Base-by-base conservation (phyloP, 116 monocot genomes). In the Zostera marina region DNA sequence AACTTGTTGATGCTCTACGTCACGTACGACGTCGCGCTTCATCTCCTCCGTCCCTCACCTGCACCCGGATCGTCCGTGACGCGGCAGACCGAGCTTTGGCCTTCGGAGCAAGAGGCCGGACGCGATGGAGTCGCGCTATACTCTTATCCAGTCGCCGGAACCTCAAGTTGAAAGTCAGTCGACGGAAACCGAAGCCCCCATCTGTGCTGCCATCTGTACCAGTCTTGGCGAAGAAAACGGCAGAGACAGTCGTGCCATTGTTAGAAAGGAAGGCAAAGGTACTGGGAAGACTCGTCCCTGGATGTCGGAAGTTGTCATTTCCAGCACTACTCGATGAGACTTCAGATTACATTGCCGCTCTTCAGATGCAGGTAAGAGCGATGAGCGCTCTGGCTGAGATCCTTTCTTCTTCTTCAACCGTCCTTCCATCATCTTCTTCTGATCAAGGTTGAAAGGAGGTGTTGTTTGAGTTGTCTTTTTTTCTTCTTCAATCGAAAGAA, bases 291-390 rank as follows among this genome's bases (percentile, higher is more conserved):
- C 66, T 91, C 5, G 85, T 91, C 5, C 91, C 91, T 22, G 91
- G 91, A n/a, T 73, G 91, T 73, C 73, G 83, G 47, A 92, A 76
- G 57, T 69, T 92, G 11, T 44, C 83, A 8, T 74, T 92, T 26
- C 74, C 87, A 45, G 66, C 41, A 42, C 78, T 92, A 16, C 75
- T 92, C 0, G 83, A 74, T 20, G 92, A 92, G 76, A 72, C 83
- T 0, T 78, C 81, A 11, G 92, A 92, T 61, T 92, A 87, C 80
- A 92, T 92, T 32, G 65, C 82, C 2, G 92, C 92, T 21, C 83
- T 92, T 5, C 76, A 92, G 87, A 87, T 92, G 92, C 92, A 92
- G 70, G 74, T 92, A 8, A 72, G 76, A 5, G 81, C 80, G 38
- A 92, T 92, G 92, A 78, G 46, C 62, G 72, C 80, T 0, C 76